phyloP scores from a whole-genome alignment of 768 basidiomycete species.

The Leccinum olivaceopallidum region DNA sequence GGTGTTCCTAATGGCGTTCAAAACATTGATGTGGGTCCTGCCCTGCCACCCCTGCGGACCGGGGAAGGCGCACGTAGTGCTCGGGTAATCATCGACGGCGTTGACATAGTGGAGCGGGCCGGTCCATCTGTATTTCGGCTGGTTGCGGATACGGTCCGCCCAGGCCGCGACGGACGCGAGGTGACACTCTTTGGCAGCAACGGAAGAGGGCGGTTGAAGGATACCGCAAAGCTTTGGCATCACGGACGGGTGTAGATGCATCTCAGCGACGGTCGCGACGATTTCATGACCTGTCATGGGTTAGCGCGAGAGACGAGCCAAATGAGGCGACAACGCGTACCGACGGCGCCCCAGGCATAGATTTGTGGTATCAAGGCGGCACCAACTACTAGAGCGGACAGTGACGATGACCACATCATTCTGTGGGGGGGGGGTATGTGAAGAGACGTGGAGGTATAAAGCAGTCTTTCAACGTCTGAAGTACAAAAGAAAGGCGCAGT shows the following conservation, averaged over 20 bases:
- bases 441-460: conserved; percentile 2
- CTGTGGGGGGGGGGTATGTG: conserved; percentile 15
- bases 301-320: neutral
- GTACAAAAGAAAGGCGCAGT: neutral
- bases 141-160: conserved; percentile 72
- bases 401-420: conserved; percentile 20
- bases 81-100: conserved; percentile 75
- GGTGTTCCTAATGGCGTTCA: conserved; percentile 78
- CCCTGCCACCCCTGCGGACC: conserved; percentile 76
- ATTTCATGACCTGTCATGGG: conserved; percentile 77
- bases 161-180: conserved; percentile 84
- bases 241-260: conserved; percentile 77
- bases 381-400: conserved; percentile 16
- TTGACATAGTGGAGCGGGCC: conserved; percentile 75
- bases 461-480: neutral
- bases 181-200: conserved; percentile 55
- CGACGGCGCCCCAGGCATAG: conserved; percentile 43
- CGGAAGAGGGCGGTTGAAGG: conserved; percentile 41
- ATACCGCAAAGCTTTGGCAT: conserved; percentile 68
- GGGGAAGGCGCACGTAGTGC: conserved; percentile 73
- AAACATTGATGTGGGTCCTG: conserved; percentile 57
- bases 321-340: conserved; percentile 19
- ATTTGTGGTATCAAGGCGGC: conserved; percentile 27
- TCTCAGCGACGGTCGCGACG: conserved; percentile 91
- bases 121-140: conserved; percentile 64